phyloP scores from a whole-genome alignment of 805 yeast species.

The Metschnikowia borealis region DNA sequence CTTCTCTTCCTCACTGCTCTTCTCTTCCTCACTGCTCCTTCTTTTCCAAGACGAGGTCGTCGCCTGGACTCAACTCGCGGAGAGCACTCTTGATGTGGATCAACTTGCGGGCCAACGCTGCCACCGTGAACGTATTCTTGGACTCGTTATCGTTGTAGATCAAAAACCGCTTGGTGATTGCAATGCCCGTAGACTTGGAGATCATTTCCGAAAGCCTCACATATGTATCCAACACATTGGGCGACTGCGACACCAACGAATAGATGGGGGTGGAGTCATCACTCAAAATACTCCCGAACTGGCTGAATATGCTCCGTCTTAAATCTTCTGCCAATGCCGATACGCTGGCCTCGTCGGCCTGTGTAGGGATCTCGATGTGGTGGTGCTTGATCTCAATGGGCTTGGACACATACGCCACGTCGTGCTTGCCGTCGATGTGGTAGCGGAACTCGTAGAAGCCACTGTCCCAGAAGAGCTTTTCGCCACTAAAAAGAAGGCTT shows the following conservation, averaged over 20 bases:
- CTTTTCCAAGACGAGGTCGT: slow-evolving; percentile 9
- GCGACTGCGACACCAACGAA: slow-evolving; percentile 22
- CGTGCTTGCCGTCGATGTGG: slow-evolving; percentile 63
- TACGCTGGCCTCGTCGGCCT: slow-evolving; percentile 23
- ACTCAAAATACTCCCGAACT: slow-evolving; percentile 21
- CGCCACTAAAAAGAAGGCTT: slow-evolving; percentile 43
- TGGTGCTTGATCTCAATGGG: slow-evolving; percentile 60
- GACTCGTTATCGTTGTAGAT: slow-evolving; percentile 21
- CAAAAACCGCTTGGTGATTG: slow-evolving; percentile 36
- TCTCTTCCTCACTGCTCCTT: slow-evolving; percentile 12
- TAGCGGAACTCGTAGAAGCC: slow-evolving; percentile 75
- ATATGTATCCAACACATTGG: slow-evolving; percentile 29
- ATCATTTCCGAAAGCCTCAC: slow-evolving; percentile 25
- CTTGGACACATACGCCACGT: slow-evolving; percentile 59
- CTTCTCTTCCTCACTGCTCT: too few species aligned
- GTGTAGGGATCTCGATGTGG: slow-evolving; percentile 32
- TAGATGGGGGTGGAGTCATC: slow-evolving; percentile 27
- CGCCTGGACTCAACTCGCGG: slow-evolving; percentile 31
- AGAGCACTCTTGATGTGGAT: slow-evolving; percentile 34
- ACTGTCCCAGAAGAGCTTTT: slow-evolving; percentile 55
- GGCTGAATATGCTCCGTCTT: slow-evolving; percentile 28
- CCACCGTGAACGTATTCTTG: slow-evolving; percentile 24
- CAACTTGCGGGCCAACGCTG: slow-evolving; percentile 28
- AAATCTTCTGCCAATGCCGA: slow-evolving; percentile 29
- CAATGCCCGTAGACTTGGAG: slow-evolving; percentile 33